phyloP scores from a whole-genome alignment of 2,329 filamentous ascomycete species.

The Aspergillus aculeatinus region DNA sequence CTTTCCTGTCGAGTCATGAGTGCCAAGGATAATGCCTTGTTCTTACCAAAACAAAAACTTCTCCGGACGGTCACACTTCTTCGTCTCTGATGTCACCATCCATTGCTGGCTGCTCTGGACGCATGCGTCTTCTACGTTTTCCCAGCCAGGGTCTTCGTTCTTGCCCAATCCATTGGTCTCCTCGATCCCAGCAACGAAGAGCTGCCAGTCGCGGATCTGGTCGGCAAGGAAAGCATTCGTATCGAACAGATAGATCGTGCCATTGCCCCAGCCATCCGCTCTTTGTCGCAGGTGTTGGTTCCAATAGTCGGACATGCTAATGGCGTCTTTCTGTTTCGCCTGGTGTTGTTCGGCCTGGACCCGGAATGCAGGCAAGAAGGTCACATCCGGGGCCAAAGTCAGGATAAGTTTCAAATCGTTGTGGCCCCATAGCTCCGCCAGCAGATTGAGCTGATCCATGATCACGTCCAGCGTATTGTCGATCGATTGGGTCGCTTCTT shows the following conservation, averaged over 20 bases:
- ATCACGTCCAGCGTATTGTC: slow-evolving; percentile 34
- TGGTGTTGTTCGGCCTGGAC: slow-evolving; percentile 22
- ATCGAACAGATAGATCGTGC: slow-evolving; percentile 40
- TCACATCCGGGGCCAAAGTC: slow-evolving; percentile 40
- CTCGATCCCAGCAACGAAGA: slow-evolving; percentile 35
- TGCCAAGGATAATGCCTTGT: slow-evolving; percentile 9
- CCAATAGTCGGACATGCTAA: slow-evolving; percentile 37
- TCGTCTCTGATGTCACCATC: slow-evolving; percentile 33
- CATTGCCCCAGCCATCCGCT: slow-evolving; percentile 33
- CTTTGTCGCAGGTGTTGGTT: slow-evolving; percentile 32
- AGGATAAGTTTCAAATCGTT: slow-evolving; percentile 38
- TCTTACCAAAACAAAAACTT: slow-evolving; percentile 45
- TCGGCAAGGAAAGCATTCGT: slow-evolving; percentile 41
- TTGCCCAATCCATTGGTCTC: slow-evolving; percentile 36
- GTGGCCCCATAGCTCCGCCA: slow-evolving; percentile 30
- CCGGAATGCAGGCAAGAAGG: slow-evolving; percentile 40
- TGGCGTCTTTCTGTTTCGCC: slow-evolving; percentile 33
- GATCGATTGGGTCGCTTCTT: slow-evolving; percentile 26
- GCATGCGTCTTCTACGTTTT: slow-evolving; percentile 39
- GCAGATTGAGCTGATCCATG: slow-evolving; percentile 32
- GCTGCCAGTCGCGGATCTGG: slow-evolving; percentile 41
- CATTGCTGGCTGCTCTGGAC: slow-evolving; percentile 27
- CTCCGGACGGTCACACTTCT: slow-evolving; percentile 36
- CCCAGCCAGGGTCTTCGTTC: slow-evolving; percentile 35
- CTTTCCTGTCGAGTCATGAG: slow-evolving; percentile 5